Conservation (phyloP, 2,329 filamentous ascomycete species). For the Fusarium abutilonis region DNA sequence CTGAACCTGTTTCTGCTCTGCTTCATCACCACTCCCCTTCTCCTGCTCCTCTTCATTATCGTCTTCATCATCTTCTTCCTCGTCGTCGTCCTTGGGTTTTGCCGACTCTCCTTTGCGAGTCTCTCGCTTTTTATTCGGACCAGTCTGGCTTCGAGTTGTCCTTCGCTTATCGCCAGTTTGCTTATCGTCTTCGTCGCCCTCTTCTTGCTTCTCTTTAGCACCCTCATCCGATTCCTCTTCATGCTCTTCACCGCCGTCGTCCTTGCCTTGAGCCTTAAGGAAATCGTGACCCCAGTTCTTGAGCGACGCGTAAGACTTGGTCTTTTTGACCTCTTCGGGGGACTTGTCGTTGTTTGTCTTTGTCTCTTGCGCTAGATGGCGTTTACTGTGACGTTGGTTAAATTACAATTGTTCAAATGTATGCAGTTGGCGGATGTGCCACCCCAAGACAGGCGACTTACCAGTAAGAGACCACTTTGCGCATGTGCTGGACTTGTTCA, state of each 20-base stretch:
- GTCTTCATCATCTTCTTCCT: slow-evolving; percentile 2
- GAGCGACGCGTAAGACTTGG: slow-evolving; percentile 65
- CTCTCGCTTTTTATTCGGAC: slow-evolving; percentile 48
- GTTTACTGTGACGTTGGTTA: slow-evolving; percentile 54
- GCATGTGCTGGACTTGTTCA: slow-evolving; percentile 66
- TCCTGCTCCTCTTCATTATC: slow-evolving; percentile 18
- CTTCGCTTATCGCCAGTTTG: slow-evolving; percentile 44
- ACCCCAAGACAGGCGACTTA: slow-evolving; percentile 33
- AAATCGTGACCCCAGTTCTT: slow-evolving; percentile 71
- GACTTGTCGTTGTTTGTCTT: slow-evolving; percentile 65
- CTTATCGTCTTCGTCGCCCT: slow-evolving; percentile 31
- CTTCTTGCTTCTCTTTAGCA: slow-evolving; percentile 23
- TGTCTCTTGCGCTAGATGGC: slow-evolving; percentile 72
- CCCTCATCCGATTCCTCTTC: slow-evolving; percentile 18
- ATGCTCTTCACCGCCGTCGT: slow-evolving; percentile 13
- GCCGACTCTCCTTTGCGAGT: slow-evolving; percentile 40
- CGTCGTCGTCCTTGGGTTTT: slow-evolving; percentile 33
- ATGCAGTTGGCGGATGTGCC: neutral
- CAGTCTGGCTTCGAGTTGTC: slow-evolving; percentile 34
- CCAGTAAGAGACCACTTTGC: slow-evolving; percentile 71
- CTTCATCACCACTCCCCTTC: slow-evolving; percentile 19
- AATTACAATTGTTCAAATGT: no score
- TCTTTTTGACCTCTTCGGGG: slow-evolving; percentile 56
- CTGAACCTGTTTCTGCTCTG: slow-evolving; percentile 11
- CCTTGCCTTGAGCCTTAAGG: slow-evolving; percentile 52